Evolutionary conservation across 768 basidiomycete species (phyloP), one percentile per base, ranked within the genome.

Genomic region (Rhodotorula paludigena): DNA sequence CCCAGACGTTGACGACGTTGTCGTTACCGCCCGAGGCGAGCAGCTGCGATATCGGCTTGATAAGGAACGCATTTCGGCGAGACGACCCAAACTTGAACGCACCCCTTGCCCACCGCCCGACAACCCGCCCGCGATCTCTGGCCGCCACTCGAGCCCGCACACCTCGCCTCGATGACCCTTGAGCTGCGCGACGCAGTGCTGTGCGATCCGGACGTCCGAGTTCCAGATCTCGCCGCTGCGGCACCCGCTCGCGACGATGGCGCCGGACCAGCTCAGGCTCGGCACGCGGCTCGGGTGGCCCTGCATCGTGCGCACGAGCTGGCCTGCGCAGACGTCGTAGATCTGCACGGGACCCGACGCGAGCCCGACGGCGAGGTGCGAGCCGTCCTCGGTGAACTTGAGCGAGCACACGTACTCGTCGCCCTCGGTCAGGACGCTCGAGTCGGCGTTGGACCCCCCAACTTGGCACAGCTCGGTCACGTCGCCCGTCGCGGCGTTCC

Each of bases 1-100:
- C 94, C 94, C 94, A 99, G 57, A 96, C 88, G 75, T 96, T 94
- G 60, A 98, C 92, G 28, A 96, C 92, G 71, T 98, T 97, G 78
- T 98, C 96, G 76, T 98, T 96, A 0, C 92, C 94, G 4, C 94
- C 94, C 72, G 90, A 92, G 0, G 94, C 94, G 32, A 99, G 82
- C 28, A 94, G 81, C 77, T 92, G 59, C 16, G 25, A 23, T 16
- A 28, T n/a, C n/a, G n/a, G n/a, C n/a, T n/a, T n/a, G n/a, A n/a
- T n/a, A n/a, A n/a, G n/a, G n/a, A n/a, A n/a, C n/a, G n/a, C n/a
- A n/a, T n/a, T n/a, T n/a, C n/a, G n/a, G n/a, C 41, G 41, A 23
- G 44, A 7, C 44, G 44, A 12, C 16, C 11, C n/a, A 47, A 10
- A 3, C 16, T 8, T 12, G n/a, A 38, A 63, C 74, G 21, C 28